Conservation (phyloP, 2,329 filamentous ascomycete genomes). For the Tolypocladium sp. region DNA sequence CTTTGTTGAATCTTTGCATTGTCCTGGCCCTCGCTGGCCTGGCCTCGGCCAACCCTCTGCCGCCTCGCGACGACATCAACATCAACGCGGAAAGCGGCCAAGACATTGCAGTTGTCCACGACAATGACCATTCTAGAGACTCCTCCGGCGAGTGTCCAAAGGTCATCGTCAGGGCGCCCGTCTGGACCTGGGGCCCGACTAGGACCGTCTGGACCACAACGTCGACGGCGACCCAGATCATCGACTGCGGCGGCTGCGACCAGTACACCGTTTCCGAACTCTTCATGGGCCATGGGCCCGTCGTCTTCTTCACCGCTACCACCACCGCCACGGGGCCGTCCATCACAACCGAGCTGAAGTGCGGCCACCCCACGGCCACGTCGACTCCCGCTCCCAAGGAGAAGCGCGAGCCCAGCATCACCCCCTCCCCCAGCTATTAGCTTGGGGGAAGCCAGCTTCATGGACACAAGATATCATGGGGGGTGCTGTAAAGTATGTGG, state of each 20-base stretch:
- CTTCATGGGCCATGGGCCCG: slow-evolving; percentile 9
- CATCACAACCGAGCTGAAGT: slow-evolving; percentile 6
- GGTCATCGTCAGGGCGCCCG: background rate
- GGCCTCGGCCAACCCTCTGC: slow-evolving; percentile 2
- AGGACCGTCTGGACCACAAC: slow-evolving; percentile 17
- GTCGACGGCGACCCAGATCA: slow-evolving; percentile 7
- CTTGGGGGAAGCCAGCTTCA: background rate
- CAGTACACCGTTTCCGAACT: slow-evolving; percentile 1
- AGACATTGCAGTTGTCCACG: background rate
- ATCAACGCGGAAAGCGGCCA: background rate
- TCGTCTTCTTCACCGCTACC: slow-evolving; percentile 12
- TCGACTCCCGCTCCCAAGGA: background rate
- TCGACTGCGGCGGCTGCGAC: slow-evolving; percentile 18
- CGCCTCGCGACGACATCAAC: background rate
- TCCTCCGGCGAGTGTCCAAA: slow-evolving; percentile 5
- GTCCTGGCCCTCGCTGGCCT: slow-evolving; percentile 1
- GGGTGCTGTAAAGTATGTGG: too few species aligned
- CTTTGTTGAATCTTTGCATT: background rate
- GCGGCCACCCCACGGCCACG: slow-evolving; percentile 1
- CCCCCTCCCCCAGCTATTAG: background rate
- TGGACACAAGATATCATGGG: background rate
- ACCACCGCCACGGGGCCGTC: slow-evolving; percentile 7
- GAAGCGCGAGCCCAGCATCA: background rate
- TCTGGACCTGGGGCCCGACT: slow-evolving; percentile 10
- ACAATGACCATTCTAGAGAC: background rate